Evolutionary conservation across 2,329 filamentous ascomycete species (phyloP), one percentile per base, ranked within the genome.

Genomic region (Sclerotinia borealis): DNA sequence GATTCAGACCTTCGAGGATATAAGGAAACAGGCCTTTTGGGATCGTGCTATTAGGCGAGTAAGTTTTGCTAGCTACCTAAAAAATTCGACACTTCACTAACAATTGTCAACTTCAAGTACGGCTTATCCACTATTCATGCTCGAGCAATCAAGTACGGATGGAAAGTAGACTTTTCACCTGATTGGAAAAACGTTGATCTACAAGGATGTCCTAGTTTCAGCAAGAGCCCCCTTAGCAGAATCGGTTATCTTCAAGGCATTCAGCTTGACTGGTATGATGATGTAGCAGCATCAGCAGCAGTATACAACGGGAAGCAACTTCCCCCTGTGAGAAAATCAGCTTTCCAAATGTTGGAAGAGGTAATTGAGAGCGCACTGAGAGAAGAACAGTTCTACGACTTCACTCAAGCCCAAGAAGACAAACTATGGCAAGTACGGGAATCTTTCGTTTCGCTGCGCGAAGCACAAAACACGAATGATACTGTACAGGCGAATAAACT

Each of bases 1-100:
- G 27, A 50, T 52, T 52, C 59, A 61, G n/a, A 37, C 48, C 9
- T 52, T 25, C 9, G 59, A 61, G 27, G 59, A 61, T 31, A 7
- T 51, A 22, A 51, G 59, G 43, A 39, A 41, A 9, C 19, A 41
- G n/a, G 36, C 2, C 2, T 61, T 52, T 61, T 61, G 59, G 59
- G 36, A 61, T 52, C 31, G 7, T 41, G 48, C 17, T 34, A 41
- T 61, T 11, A 17, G 59, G 34, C 36, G 25, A 17, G 59, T 61
- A 41, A 61, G 25, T 52, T 27, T 25, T 45, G 9, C 22, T 34
- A 3, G 1, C 8, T 1, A 41, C 15, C 27, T 25, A 1, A 25
- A 3, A 34, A 5, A 5, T 7, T 34, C 17, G 11, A 43, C 13
- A 45, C 39, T 34, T 34, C 45, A 25, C 39, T 56, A 25, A 56